phyloP scores from a whole-genome alignment of 345 rosid genomes.

The Hevea brasiliensis region DNA sequence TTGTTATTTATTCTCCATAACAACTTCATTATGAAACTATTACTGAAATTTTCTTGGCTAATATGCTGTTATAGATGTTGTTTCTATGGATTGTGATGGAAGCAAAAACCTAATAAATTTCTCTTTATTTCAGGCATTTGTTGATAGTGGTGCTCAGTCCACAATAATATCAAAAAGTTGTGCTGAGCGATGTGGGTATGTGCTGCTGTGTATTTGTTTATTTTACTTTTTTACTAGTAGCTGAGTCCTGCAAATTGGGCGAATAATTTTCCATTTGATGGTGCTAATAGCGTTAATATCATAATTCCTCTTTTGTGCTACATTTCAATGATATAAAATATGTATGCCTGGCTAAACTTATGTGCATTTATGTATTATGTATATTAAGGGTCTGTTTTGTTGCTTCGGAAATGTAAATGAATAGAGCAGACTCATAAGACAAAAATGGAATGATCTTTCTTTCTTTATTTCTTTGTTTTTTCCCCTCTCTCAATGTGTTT shows the following conservation, averaged over 20 bases:
- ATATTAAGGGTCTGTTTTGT: no score
- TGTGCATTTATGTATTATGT: no score
- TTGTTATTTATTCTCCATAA: conserved; percentile 1
- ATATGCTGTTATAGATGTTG: not conserved
- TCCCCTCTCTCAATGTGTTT: no score
- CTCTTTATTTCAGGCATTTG: conserved; percentile 70
- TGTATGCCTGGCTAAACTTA: no score
- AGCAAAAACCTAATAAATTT: not conserved
- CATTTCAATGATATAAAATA: no score
- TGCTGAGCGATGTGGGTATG: conserved; percentile 94
- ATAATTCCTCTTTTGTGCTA: no score
- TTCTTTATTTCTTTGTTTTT: no score
- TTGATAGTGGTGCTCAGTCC: conserved; percentile 98
- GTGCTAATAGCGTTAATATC: not conserved
- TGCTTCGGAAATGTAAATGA: no score
- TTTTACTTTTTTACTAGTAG: not conserved
- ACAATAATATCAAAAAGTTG: conserved; percentile 97
- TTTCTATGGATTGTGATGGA: not conserved
- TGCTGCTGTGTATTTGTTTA: conserved; percentile 14
- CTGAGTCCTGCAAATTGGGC: not conserved
- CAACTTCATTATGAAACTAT: not conserved
- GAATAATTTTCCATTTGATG: not conserved
- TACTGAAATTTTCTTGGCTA: not conserved
- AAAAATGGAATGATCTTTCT: no score
- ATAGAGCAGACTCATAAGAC: no score